These are phyloP conservation scores for Phytophthora rubi DNA, from an alignment of 352 stramenopile species.

Conservation along the genomic window DNA sequence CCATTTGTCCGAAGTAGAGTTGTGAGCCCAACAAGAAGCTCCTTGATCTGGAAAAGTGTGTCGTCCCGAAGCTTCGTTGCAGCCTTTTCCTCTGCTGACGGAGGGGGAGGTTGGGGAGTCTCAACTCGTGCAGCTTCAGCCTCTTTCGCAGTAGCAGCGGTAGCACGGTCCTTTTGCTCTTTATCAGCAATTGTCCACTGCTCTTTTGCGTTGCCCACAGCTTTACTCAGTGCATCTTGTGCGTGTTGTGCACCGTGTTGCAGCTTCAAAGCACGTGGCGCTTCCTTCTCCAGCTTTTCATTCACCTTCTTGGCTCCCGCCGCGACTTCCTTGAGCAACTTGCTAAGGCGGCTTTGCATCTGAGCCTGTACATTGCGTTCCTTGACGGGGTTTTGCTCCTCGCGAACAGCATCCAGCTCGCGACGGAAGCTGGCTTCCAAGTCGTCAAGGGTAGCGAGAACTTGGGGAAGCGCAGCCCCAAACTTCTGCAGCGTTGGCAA, in stretches of 20 bases:
- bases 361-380: conserved; percentile 44
- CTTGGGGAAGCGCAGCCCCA: conserved; percentile 47
- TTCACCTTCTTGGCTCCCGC: conserved; percentile 39
- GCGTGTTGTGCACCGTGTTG: conserved; percentile 23
- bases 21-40: conserved; percentile 48
- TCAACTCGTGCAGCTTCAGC: neutral
- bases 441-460: conserved; percentile 43
- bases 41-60: conserved; percentile 66
- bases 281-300: conserved; percentile 36
- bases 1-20: conserved; percentile 33
- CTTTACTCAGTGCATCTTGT: conserved; percentile 27
- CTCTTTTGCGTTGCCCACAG: conserved; percentile 33
- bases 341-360: conserved; percentile 44
- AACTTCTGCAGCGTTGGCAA: conserved; percentile 49
- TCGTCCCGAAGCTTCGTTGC: conserved; percentile 39
- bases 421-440: conserved; percentile 52
- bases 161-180: conserved; percentile 19
- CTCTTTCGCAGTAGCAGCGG: neutral
- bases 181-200: conserved; percentile 21
- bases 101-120: neutral
- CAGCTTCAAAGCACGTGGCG: conserved; percentile 20
- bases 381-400: conserved; percentile 72
- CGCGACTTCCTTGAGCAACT: conserved; percentile 45
- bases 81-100: conserved; percentile 19
- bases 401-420: conserved; percentile 45